A percentile compares a stretch with the other conserved stretches of the same genome.
phyloP scores from a whole-genome alignment of 2,329 filamentous ascomycete genomes.

The Cladosporium austrohemisphaericum region DNA sequence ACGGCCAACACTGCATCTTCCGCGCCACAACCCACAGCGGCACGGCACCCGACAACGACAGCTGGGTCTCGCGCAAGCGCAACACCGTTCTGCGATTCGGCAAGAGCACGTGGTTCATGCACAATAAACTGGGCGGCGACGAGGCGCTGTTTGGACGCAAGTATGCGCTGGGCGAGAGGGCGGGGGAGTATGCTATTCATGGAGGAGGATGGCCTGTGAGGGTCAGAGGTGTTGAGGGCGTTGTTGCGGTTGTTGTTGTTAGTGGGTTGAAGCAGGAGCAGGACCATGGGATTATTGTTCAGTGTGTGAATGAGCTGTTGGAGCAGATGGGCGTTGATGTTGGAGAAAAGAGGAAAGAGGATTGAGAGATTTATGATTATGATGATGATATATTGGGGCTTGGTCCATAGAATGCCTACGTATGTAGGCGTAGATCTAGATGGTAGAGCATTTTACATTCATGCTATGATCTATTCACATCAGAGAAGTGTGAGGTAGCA shows the following conservation, averaged over 20 bases:
- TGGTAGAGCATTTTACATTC: too few relatives aligned
- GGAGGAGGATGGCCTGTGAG: slow-evolving; percentile 72
- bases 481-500: too few relatives aligned
- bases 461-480: too few relatives aligned
- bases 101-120: slow-evolving; percentile 66
- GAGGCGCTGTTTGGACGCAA: slow-evolving; percentile 63
- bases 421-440: too few relatives aligned
- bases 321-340: slow-evolving; percentile 29
- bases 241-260: slow-evolving; percentile 71
- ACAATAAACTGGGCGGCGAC: slow-evolving; percentile 62
- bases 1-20: slow-evolving; percentile 55
- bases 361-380: slow-evolving; percentile 22
- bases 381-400: too few relatives aligned
- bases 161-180: slow-evolving; percentile 56
- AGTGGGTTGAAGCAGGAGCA: slow-evolving; percentile 72
- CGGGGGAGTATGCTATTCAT: slow-evolving; percentile 68
- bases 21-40: slow-evolving; percentile 65
- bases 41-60: slow-evolving; percentile 58
- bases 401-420: too few relatives aligned
- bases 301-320: slow-evolving; percentile 58
- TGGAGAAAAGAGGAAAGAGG: slow-evolving; percentile 36
- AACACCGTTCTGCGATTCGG: slow-evolving; percentile 70
- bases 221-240: slow-evolving; percentile 69
- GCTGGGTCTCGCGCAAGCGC: slow-evolving; percentile 63
- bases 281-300: slow-evolving; percentile 72